Percentiles rank a stretch among this genome's conserved stretches.
These are phyloP conservation scores for Wickerhamiella sorbophila DNA, from an alignment of 805 yeast genomes.

Conservation along the genomic window DNA sequence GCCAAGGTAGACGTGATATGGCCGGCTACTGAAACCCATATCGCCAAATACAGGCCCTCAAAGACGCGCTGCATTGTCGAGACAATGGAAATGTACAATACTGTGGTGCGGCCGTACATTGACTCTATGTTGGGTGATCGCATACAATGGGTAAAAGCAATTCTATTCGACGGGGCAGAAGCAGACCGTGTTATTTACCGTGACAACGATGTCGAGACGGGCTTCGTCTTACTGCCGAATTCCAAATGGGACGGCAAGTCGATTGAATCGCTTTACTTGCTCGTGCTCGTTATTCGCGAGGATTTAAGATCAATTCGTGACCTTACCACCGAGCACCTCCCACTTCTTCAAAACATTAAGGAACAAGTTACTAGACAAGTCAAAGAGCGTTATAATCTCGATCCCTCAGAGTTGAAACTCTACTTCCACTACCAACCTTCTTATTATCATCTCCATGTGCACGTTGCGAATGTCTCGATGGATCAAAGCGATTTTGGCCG, in stretches of 20 bases:
- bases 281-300: conserved; percentile 55
- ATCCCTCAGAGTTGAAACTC: conserved; percentile 46
- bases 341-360: conserved; percentile 39
- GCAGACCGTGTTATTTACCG: conserved; percentile 63
- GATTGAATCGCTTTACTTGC: conserved; percentile 56
- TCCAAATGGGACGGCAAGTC: conserved; percentile 83
- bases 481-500: conserved; percentile 65
- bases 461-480: conserved; percentile 62
- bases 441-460: conserved; percentile 90
- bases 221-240: conserved; percentile 76
- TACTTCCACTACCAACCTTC: conserved; percentile 91
- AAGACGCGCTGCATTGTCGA: conserved; percentile 51
- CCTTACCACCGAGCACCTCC: conserved; percentile 42
- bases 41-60: conserved; percentile 57
- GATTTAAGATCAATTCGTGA: conserved; percentile 70
- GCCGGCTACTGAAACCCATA: conserved; percentile 83
- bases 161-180: conserved; percentile 68
- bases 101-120: conserved; percentile 59
- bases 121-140: conserved; percentile 61
- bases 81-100: conserved; percentile 60
- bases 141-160: conserved; percentile 81
- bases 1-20: conserved; percentile 64
- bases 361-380: conserved; percentile 35
- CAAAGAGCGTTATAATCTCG: conserved; percentile 34
- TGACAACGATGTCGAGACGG: conserved; percentile 38